phyloP scores from a whole-genome alignment of 108 stramenopile species.

The Skeletonema grethae region DNA sequence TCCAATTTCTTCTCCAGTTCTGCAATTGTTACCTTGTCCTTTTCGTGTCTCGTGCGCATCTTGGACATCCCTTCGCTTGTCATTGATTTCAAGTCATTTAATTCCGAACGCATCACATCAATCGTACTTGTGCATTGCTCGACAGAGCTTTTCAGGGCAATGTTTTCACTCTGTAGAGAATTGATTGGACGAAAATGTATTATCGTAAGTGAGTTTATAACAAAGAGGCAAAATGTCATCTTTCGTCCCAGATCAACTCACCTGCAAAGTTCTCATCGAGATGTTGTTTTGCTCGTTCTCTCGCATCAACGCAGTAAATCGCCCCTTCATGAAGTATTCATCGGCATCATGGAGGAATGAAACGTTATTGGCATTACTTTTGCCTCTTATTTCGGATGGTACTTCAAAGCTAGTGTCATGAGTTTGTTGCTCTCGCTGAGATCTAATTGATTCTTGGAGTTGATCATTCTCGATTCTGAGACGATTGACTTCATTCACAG shows the following conservation, averaged over 20 bases:
- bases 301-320: slow-evolving; percentile 42
- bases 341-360: slow-evolving; percentile 14
- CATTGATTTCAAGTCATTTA: slow-evolving; percentile 38
- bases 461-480: slow-evolving; percentile 40
- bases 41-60: slow-evolving; percentile 14
- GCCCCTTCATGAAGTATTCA: slow-evolving; percentile 35
- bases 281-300: slow-evolving; percentile 51
- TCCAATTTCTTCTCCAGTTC: slow-evolving; percentile 26
- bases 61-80: slow-evolving; percentile 26
- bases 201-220: neutral
- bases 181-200: neutral
- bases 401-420: slow-evolving; percentile 14
- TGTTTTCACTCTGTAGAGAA: slow-evolving; percentile 38
- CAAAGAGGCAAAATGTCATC: neutral
- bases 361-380: slow-evolving; percentile 7
- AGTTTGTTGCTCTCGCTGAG: slow-evolving; percentile 22
- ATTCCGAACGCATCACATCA: slow-evolving; percentile 33
- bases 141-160: slow-evolving; percentile 36
- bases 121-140: slow-evolving; percentile 32
- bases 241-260: neutral
- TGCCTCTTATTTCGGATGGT: slow-evolving; percentile 36
- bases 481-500: slow-evolving; percentile 36
- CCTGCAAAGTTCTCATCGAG: slow-evolving; percentile 41
- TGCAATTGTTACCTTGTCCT: slow-evolving; percentile 13
- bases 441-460: slow-evolving; percentile 10